Evolutionary conservation across 257 asterid genomes (phyloP), one percentile per base, ranked within the genome.

Genomic region (Anisodus tanguticus): DNA sequence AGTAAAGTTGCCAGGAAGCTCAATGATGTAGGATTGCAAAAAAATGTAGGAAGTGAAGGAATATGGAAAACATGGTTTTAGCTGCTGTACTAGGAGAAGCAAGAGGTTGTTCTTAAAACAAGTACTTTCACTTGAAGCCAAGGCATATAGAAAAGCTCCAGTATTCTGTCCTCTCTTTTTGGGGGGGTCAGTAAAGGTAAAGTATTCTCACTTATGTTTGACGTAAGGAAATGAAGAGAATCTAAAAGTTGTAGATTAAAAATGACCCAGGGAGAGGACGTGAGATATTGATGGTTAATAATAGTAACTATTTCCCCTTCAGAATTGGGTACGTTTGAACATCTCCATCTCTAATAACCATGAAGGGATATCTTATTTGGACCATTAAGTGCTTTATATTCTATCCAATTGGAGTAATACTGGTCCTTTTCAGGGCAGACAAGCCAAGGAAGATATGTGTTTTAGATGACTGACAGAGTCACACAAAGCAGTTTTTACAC

Each of bases 261-360:
- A 55, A 22, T 70, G 19, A 35, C 57, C 57, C 9, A 9, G 16
- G 55, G 79, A 70, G 37, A 70, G 55, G 55, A 41, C 8, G 35
- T 70, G 55, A 43, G 79, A 70, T 68, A 49, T 70, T 43, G 55
- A 43, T 70, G 55, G 57, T 9, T n/a, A 71, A 71, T 26, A 43
- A 71, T 9, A 71, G 17, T 9, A 71, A 19, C 55, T 71, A 53
- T 71, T 43, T 71, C 54, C 45, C 58, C 53, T 9, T n/a, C 26
- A n/a, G 79, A 31, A 45, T 0, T 45, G 15, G 79, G 57, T 71
- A 71, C 79, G 43, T 47, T 9, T n/a, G 79, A 19, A 71, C 79
- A 45, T 47, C 79, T 70, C 57, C 35, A 17, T 71, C 58, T 71
- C 80, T 45, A 71, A 71, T 6, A 45, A 9, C 80, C 80, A 71